A percentile compares a stretch with the other conserved stretches of the same genome.
These are phyloP conservation scores for Boletus semigastroideus DNA, from an alignment of 1,284 basidiomycete species.

Conservation along the genomic window DNA sequence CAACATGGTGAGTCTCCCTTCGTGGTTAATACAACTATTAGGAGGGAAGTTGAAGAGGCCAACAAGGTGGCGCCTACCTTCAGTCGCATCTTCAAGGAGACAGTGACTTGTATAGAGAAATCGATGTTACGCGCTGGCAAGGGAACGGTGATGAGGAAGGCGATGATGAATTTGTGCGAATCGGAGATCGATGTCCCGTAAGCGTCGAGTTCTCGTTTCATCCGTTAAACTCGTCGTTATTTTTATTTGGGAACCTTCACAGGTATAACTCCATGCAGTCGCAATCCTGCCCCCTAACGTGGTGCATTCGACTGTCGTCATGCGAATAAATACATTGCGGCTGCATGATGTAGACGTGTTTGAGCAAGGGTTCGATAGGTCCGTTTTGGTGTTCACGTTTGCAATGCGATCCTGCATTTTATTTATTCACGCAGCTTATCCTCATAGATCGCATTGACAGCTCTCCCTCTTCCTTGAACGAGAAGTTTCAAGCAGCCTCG, in stretches of 20 bases:
- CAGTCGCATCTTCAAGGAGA: slow-evolving; percentile 36
- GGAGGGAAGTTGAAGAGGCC: no score
- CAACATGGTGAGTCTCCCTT: slow-evolving; percentile 88
- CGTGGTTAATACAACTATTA: no score
- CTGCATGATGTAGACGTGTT: slow-evolving; percentile 24
- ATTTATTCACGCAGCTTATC: slow-evolving; percentile 12
- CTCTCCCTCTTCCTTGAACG: slow-evolving; percentile 11
- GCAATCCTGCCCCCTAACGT: slow-evolving; percentile 16
- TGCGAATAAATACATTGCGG: slow-evolving; percentile 8
- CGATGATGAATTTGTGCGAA: slow-evolving; percentile 25
- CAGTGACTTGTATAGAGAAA: slow-evolving; percentile 26
- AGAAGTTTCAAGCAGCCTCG: slow-evolving; percentile 6
- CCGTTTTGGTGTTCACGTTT: background rate
- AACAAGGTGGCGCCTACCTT: slow-evolving; percentile 34
- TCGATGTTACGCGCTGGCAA: slow-evolving; percentile 29
- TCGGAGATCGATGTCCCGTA: slow-evolving; percentile 22
- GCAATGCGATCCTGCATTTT: background rate
- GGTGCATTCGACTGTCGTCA: slow-evolving; percentile 28
- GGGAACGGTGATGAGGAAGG: slow-evolving; percentile 31
- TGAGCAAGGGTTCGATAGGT: slow-evolving; percentile 34
- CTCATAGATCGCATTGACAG: slow-evolving; percentile 26
- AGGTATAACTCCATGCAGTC: slow-evolving; percentile 16
- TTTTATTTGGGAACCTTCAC: background rate
- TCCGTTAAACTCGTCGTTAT: no score
- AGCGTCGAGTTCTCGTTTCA: background rate